Base-by-base conservation (phyloP, 2,329 filamentous ascomycete species). In the Pestalotiopsis fici region DNA sequence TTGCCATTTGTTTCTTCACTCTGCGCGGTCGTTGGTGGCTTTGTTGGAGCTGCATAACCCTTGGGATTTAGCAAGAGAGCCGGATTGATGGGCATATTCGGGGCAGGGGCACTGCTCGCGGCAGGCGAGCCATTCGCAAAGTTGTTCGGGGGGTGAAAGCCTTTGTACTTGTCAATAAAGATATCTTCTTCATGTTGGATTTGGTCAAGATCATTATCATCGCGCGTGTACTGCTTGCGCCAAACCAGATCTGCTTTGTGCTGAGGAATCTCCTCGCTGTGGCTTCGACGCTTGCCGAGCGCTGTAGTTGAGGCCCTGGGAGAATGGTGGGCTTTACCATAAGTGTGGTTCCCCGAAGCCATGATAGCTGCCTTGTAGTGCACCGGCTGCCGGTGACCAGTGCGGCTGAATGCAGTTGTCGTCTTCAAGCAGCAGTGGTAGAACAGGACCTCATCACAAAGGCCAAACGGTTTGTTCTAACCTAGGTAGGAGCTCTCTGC, bases 31-130 rank as follows among this genome's bases (percentile, higher is more conserved):
- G 69, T 68, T 57, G 66, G 62, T 50, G 25, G 39, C 27, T 59
- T 35, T 68, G 73, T 61, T 63, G 75, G 35, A 56, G 63, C 65
- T 37, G 71, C 70, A 70, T 74, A 77, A 61, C 74, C 76, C 72
- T 78, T 80, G 4, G 83, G 83, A 66, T 84, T 83, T 54, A 85
- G 74, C 18, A 84, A 73, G 11, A 76, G 70, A 11, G 78, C 76
- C 21, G 83, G 76, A 62, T 82, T 82, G 80, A 84, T 85, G 64
- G 69, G 67, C 28, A 73, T 65, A 59, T 66, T 68, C 62, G 70
- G 64, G 69, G 70, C 18, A 69, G 70, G 23, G 63, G 62, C 57
- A 65, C 69, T 61, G 68, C 72, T 64, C 18, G 60, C 2, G 25
- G 56, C n/a, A 18, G 27, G 59, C 59, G 64, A 25, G 23, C 69